Evolutionary conservation across 768 basidiomycete genomes (phyloP).

Genomic region (Leccinum incarnatum): DNA sequence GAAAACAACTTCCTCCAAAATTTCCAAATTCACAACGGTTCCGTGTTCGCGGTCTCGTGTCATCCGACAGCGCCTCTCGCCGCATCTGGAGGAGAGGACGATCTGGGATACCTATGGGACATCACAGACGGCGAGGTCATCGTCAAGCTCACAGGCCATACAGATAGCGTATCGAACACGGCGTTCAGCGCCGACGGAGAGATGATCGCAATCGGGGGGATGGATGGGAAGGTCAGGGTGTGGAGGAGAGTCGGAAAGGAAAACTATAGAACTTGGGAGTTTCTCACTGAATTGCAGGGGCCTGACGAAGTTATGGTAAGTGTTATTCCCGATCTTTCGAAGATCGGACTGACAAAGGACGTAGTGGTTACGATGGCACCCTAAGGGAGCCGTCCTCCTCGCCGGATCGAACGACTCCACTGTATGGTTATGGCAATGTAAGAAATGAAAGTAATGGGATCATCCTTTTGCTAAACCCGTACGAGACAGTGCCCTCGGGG

Average conservation of each 20-base stretch:
- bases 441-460: conserved; percentile 25
- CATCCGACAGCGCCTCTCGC: conserved; percentile 84
- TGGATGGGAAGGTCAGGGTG: conserved; percentile 93
- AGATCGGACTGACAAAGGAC: conserved; percentile 4
- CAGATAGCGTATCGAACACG: conserved; percentile 80
- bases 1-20: conserved; percentile 67
- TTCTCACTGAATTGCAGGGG: conserved; percentile 88
- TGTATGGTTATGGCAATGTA: conserved; percentile 97
- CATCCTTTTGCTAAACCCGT: not conserved
- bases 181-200: conserved; percentile 89
- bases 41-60: conserved; percentile 80
- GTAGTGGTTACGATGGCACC: conserved; percentile 96
- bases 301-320: conserved; percentile 94
- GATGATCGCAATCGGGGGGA: conserved; percentile 92
- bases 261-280: conserved; percentile 84
- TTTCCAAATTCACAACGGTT: conserved; percentile 65
- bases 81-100: conserved; percentile 93
- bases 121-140: conserved; percentile 77
- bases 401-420: conserved; percentile 93
- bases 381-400: conserved; percentile 82
- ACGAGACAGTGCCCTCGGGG: conserved; percentile 79
- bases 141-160: conserved; percentile 86
- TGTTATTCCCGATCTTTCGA: conserved; percentile 10
- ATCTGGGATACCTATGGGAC: conserved; percentile 92
- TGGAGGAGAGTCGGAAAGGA: conserved; percentile 85